These are phyloP conservation scores for Colletotrichum brevisporum DNA, from an alignment of 2,329 filamentous ascomycete species.

Conservation along the genomic window DNA sequence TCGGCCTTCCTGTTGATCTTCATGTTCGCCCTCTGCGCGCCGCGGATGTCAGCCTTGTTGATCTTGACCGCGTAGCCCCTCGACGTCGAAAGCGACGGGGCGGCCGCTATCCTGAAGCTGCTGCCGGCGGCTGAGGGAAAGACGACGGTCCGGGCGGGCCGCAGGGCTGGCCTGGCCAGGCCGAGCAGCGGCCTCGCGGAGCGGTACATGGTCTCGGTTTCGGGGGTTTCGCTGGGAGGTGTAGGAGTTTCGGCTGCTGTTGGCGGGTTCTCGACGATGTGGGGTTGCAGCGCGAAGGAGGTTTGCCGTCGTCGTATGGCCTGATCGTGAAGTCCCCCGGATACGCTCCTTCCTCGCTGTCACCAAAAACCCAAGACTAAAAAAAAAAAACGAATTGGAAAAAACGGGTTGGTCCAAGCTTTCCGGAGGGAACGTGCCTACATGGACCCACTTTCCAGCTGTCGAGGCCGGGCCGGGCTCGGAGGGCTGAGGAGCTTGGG, in stretches of 20 bases:
- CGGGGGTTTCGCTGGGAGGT: background rate
- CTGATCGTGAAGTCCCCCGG: background rate
- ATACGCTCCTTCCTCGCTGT: background rate
- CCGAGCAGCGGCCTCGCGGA: slow-evolving; percentile 36
- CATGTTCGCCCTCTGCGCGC: slow-evolving; percentile 3
- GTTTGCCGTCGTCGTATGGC: background rate
- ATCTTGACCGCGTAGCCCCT: slow-evolving; percentile 26
- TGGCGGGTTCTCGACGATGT: too few species aligned
- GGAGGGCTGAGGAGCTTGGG: slow-evolving; percentile 1
- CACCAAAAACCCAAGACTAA: background rate
- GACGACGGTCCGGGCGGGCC: slow-evolving; percentile 1
- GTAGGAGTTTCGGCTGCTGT: background rate
- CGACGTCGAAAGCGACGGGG: background rate
- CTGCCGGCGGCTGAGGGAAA: slow-evolving; percentile 15
- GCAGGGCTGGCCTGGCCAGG: slow-evolving; percentile 2
- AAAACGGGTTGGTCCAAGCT: slow-evolving; percentile 34
- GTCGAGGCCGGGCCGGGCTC: background rate
- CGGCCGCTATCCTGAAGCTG: slow-evolving; percentile 21
- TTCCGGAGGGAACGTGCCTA: slow-evolving; percentile 5
- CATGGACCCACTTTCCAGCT: background rate
- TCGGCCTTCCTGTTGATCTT: slow-evolving; percentile 3
- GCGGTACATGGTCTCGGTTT: slow-evolving; percentile 32
- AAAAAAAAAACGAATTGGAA: slow-evolving; percentile 31
- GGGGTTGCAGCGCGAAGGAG: too few species aligned
- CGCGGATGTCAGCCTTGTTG: slow-evolving; percentile 16